phyloP scores from a whole-genome alignment of 305 asterid species.

The Striga hermonthica region DNA sequence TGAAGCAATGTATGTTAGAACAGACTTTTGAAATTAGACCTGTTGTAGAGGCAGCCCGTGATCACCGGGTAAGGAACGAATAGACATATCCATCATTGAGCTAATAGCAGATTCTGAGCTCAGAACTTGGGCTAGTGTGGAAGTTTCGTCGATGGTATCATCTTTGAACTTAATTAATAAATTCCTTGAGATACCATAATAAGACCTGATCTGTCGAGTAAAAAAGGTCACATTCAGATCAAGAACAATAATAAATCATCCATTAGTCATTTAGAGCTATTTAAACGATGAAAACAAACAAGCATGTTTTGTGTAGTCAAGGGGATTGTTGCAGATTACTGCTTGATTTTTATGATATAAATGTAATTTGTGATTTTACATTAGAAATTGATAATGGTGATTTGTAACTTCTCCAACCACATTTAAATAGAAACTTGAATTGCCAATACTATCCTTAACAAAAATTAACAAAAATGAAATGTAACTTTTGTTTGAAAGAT shows the following conservation, averaged over 20 bases:
- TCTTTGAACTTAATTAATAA: slow-evolving; percentile 85
- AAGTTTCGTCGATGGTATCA: slow-evolving; percentile 83
- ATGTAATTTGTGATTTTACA: no score
- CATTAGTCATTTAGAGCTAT: background rate
- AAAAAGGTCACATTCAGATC: slow-evolving; percentile 24
- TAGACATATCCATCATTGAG: slow-evolving; percentile 90
- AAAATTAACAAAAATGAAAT: no score
- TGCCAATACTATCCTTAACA: no score
- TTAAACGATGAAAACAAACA: no score
- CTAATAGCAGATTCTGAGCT: slow-evolving; percentile 88
- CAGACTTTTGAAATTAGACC: slow-evolving; percentile 37
- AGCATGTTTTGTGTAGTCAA: no score
- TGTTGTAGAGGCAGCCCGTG: slow-evolving; percentile 92
- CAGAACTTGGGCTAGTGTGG: slow-evolving; percentile 79
- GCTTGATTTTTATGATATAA: no score
- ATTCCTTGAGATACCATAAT: slow-evolving; percentile 88
- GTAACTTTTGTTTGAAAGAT: no score
- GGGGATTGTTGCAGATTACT: no score
- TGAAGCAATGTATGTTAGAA: background rate
- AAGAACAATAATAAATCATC: slow-evolving; percentile 1
- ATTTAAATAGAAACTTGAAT: no score
- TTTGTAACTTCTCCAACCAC: no score
- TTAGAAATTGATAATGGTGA: no score
- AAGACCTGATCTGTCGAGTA: slow-evolving; percentile 66
- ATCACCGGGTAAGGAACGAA: slow-evolving; percentile 83